Conservation (phyloP, 164 flowering plant species). For the Aristolochia californica region DNA sequence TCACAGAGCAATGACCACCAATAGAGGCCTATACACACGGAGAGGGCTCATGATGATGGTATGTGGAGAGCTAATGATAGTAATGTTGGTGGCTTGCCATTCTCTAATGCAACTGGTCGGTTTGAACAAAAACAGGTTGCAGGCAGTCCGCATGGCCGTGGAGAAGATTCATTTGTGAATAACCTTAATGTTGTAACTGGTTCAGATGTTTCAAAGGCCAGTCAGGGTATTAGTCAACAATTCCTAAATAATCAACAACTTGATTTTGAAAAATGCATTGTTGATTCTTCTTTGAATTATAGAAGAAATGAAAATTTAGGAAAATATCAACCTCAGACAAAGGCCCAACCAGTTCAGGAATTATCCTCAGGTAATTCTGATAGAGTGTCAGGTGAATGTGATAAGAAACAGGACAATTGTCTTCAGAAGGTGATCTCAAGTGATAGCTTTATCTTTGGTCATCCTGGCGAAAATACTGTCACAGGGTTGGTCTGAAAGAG, state of each 20-base stretch:
- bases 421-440: slow-evolving; percentile 21
- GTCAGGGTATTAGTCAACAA: slow-evolving; percentile 23
- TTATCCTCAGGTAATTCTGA: slow-evolving; percentile 18
- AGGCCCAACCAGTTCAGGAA: slow-evolving; percentile 9
- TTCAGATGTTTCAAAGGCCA: slow-evolving; percentile 11
- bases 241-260: slow-evolving; percentile 12
- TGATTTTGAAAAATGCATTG: slow-evolving; percentile 20
- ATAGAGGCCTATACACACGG: slow-evolving; percentile 13
- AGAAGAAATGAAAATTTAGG: slow-evolving; percentile 20
- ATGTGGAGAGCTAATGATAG: slow-evolving; percentile 20
- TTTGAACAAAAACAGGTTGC: slow-evolving; percentile 19
- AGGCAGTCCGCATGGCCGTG: slow-evolving; percentile 12
- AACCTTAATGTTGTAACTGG: slow-evolving; percentile 11
- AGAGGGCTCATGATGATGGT: slow-evolving; percentile 16
- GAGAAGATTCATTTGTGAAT: slow-evolving; percentile 15
- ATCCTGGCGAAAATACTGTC: slow-evolving; percentile 15
- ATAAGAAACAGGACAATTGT: slow-evolving; percentile 17
- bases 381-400: slow-evolving; percentile 20
- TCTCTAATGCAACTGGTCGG: slow-evolving; percentile 17
- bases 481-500: slow-evolving; percentile 23
- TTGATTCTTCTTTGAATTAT: slow-evolving; percentile 14
- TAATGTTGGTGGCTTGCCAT: slow-evolving; percentile 2
- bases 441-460: slow-evolving; percentile 27
- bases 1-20: slow-evolving; percentile 17
- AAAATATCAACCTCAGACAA: slow-evolving; percentile 15